Evolutionary conservation across 1,139 yeast species (phyloP).

Genomic region (Maudiozyma humilis): DNA sequence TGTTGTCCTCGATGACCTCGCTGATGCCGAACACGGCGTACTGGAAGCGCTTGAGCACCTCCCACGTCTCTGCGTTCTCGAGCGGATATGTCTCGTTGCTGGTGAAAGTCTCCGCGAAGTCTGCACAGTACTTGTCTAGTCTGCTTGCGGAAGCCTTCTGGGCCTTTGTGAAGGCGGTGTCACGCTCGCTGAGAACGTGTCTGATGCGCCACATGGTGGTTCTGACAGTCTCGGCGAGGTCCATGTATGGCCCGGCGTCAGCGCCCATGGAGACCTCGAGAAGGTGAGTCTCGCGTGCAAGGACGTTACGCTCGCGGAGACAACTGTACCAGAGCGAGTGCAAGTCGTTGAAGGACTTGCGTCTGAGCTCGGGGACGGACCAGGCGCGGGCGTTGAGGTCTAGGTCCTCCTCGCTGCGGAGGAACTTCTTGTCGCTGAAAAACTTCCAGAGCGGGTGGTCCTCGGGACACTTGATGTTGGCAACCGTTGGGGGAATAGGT

Average conservation of each 20-base stretch:
- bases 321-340: constrained; percentile 87
- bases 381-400: constrained; percentile 66
- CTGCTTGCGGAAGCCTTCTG: constrained; percentile 39
- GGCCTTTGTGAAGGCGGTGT: constrained; percentile 59
- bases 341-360: constrained; percentile 84
- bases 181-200: constrained; percentile 82
- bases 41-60: constrained; percentile 67
- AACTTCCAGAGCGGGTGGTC: constrained; percentile 96
- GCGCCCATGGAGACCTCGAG: constrained; percentile 31
- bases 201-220: constrained; percentile 68
- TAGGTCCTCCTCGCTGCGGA: constrained; percentile 53
- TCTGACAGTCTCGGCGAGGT: constrained; percentile 39
- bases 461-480: constrained; percentile 63
- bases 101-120: constrained; percentile 53
- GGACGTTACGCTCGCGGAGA: constrained; percentile 70
- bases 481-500: constrained; percentile 80
- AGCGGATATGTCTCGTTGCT: constrained; percentile 40
- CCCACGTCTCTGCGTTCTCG: constrained; percentile 55
- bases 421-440: constrained; percentile 55
- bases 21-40: constrained; percentile 75
- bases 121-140: constrained; percentile 43
- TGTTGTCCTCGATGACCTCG: constrained; percentile 39
- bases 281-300: constrained; percentile 64
- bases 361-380: constrained; percentile 80
- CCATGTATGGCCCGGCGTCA: constrained; percentile 33